A percentile compares a stretch with the other conserved stretches of the same genome.
These are phyloP conservation scores for Linum usitatissimum DNA, from an alignment of 345 rosid genomes.

Conservation along the genomic window DNA sequence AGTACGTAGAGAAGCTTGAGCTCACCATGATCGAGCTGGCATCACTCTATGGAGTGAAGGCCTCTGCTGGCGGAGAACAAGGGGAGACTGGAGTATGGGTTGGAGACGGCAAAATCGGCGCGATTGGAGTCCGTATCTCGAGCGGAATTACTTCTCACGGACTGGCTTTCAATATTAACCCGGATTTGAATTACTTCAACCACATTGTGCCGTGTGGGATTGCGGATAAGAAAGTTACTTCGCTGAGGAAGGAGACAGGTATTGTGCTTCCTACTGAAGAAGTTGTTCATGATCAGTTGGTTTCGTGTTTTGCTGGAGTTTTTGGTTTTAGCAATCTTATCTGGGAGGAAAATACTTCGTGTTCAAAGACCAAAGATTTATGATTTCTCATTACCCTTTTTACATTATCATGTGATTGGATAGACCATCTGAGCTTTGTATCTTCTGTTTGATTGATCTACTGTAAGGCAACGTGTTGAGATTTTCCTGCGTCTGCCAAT, in stretches of 20 bases:
- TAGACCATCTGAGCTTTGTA: not conserved
- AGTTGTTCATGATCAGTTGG: constrained; percentile 60
- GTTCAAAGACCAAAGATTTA: constrained; percentile 18
- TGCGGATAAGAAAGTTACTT: constrained; percentile 68
- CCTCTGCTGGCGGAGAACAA: constrained; percentile 54
- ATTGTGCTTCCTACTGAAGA: constrained; percentile 52
- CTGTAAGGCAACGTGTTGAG: not conserved
- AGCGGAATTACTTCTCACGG: constrained; percentile 80
- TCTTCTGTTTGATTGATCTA: not conserved
- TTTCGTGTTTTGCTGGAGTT: constrained; percentile 48
- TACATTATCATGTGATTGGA: not conserved
- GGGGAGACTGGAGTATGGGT: constrained; percentile 94
- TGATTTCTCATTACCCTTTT: not conserved
- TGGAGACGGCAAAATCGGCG: constrained; percentile 78
- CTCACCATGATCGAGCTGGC: constrained; percentile 62
- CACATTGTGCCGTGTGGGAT: constrained; percentile 92
- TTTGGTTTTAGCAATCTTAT: constrained; percentile 43
- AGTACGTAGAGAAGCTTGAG: constrained; percentile 71
- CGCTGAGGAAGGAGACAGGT: constrained; percentile 63
- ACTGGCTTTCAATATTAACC: constrained; percentile 70
- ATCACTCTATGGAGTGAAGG: constrained; percentile 57
- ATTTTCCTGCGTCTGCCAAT: not conserved
- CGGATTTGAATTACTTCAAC: constrained; percentile 73
- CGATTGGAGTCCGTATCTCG: constrained; percentile 75
- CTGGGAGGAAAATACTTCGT: constrained; percentile 36